Base-by-base conservation (phyloP, 352 stramenopile species). In the Nothophytophthora sp. region DNA sequence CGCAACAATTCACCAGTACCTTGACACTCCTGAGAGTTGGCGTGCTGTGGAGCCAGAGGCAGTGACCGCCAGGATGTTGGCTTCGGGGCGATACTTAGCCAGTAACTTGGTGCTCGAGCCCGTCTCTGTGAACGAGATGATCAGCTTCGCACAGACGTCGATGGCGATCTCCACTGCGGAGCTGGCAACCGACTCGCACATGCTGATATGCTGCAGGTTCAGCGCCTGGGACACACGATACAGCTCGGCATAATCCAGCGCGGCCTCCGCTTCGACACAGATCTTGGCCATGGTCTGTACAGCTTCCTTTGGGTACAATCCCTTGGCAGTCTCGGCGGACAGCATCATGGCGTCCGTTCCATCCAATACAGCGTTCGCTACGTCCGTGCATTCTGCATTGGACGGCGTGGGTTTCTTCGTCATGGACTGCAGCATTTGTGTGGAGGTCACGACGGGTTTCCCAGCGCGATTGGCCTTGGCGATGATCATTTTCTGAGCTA, bases 361-460 rank as follows among this genome's bases (percentile, higher is more conserved):
- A 62, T 99, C 98, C 8, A 99, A 69, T 28, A 99, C 97, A 27
- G 98, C 97, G 63, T 99, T 99, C 25, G 97, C 96, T 13, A 99
- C 98, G 70, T 99, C 98, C 5, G 96, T 98, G 65, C 95, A 99
- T 70, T 99, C 98, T 13, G 98, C 98, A 54, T 97, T 98, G 3
- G 98, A 99, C 25, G 98, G 98, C 30, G 82, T 78, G 23, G 93
- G 96, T 67, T 99, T 99, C 47, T 70, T 90, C 48, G 98, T 99
- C 97, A 99, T 99, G 13, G 90, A 99, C 65, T 99, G 98, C 12
- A 99, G 77, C 98, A 99, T 99, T 71, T 99, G 85, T 11, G 85
- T 95, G 0, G 97, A 98, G 9, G 96, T 98, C 41, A 99, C 95
- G 2, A 99, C 97, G 1, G 97, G 97, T 60, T 99, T 99, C 18